Base-by-base conservation (phyloP, 1,284 basidiomycete species). In the Laetiporus sulphureus region DNA sequence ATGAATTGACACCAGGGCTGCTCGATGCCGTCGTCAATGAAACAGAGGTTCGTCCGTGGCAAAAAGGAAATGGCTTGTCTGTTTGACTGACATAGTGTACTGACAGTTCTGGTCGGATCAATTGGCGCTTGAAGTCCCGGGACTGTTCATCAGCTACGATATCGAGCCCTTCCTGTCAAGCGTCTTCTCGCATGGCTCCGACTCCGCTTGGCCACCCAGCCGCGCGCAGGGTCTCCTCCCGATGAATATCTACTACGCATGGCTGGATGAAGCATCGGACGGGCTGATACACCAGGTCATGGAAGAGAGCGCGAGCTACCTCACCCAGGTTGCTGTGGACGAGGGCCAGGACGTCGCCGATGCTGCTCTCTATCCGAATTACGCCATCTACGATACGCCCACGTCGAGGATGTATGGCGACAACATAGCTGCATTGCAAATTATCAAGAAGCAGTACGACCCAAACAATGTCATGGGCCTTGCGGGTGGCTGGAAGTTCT, bases 141-240 rank as follows among this genome's bases (percentile, higher is more conserved):
- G 46, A 22, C 40, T 42, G 5, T 63, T 65, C 25, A 51, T 67
- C 47, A 73, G 71, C 8, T 79, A 77, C 51, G 69, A 66, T 42
- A 62, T 77, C 45, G 75, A 82, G 46, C 72, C 75, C 3, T 79
- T 80, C 67, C 62, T 75, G 4, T 56, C 70, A 1, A 54, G 52
- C 18, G 50, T 75, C 44, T 66, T 73, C 52, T 54, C 57, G 2
- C 69, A 75, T 50, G 63, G 58, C 37, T 44, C 57, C 11, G 57
- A 41, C 3, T 63, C 73, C 2, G 74, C 75, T 0, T 79, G 67
- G 52, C 75, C 75, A 4, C 68, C 72, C 1, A 52, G 59, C 13
- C 70, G 76, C 40, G 46, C 57, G 1, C 51, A 47, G 5, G 59
- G 60, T 5, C 49, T 70, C 40, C 54, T 67, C 5, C 77, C 76